phyloP scores from a whole-genome alignment of 768 basidiomycete genomes.

The Daedaleopsis sinensis region DNA sequence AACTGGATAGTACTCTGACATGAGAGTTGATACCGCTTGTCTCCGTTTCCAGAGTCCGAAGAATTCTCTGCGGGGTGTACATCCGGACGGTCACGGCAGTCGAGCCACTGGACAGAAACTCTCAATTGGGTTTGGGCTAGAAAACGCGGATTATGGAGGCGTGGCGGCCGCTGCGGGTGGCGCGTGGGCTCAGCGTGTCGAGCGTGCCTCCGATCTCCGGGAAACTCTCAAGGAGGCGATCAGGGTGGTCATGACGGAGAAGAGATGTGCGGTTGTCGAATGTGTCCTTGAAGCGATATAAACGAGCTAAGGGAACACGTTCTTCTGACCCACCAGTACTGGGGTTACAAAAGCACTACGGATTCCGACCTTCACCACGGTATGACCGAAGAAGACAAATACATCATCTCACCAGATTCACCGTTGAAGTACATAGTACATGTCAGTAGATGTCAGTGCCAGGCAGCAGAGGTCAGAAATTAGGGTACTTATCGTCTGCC shows the following conservation, averaged over 20 bases:
- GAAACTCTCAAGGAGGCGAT: constrained; percentile 51
- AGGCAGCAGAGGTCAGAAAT: no score
- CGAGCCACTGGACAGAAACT: constrained; percentile 48
- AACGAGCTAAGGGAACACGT: background rate
- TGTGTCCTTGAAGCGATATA: constrained; percentile 41
- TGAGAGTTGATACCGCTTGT: background rate
- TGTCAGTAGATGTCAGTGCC: no score
- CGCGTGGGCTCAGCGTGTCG: constrained; percentile 59
- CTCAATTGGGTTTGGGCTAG: constrained; percentile 66
- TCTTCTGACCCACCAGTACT: no score
- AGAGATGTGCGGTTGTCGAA: constrained; percentile 67
- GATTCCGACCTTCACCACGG: no score
- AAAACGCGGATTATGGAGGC: constrained; percentile 57
- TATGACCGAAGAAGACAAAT: no score
- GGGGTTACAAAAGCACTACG: no score
- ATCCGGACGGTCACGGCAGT: constrained; percentile 58
- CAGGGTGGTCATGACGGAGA: constrained; percentile 55
- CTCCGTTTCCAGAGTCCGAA: constrained; percentile 50
- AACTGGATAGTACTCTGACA: background rate
- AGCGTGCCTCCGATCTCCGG: constrained; percentile 33
- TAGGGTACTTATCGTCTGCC: no score
- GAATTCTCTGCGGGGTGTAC: constrained; percentile 63
- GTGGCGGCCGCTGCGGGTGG: constrained; percentile 70
- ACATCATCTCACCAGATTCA: no score
- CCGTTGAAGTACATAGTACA: no score